These are phyloP conservation scores for Pseudofabraea citricarpa DNA, from an alignment of 2,329 filamentous ascomycete species.

Conservation along the genomic window DNA sequence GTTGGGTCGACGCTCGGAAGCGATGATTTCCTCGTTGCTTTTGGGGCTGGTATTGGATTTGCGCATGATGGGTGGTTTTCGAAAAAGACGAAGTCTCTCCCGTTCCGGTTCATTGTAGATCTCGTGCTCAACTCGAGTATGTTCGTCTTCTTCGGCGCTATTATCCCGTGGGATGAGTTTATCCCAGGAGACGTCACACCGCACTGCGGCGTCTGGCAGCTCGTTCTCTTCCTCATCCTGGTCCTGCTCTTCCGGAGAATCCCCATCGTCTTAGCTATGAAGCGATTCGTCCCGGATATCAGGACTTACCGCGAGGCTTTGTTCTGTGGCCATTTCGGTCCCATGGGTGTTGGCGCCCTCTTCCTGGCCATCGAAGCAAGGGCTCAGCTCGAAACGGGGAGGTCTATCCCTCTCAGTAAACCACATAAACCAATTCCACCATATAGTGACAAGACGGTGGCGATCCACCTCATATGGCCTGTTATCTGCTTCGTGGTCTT, in stretches of 20 bases:
- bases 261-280: constrained; percentile 42
- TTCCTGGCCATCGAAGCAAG: constrained; percentile 52
- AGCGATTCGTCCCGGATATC: constrained; percentile 43
- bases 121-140: constrained; percentile 48
- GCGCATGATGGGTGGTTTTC: constrained; percentile 48
- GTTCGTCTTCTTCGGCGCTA: constrained; percentile 52
- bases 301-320: constrained; percentile 45
- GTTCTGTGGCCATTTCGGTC: constrained; percentile 52
- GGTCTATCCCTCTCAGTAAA: constrained; percentile 36
- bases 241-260: constrained; percentile 47
- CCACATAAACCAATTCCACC: constrained; percentile 33
- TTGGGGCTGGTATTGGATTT: constrained; percentile 50
- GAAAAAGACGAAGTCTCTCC: constrained; percentile 38
- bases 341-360: constrained; percentile 51
- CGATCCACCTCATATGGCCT: constrained; percentile 45
- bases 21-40: constrained; percentile 53
- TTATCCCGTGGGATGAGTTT: constrained; percentile 47
- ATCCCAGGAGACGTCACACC: constrained; percentile 33
- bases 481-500: constrained; percentile 50
- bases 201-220: constrained; percentile 31
- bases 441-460: constrained; percentile 28
- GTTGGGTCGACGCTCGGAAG: constrained; percentile 45
- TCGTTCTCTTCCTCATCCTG: constrained; percentile 41
- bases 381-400: constrained; percentile 45
- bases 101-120: constrained; percentile 46